Evolutionary conservation across 2,329 filamentous ascomycete species (phyloP), one percentile per base, ranked within the genome.

Genomic region (Venturia pyrina): DNA sequence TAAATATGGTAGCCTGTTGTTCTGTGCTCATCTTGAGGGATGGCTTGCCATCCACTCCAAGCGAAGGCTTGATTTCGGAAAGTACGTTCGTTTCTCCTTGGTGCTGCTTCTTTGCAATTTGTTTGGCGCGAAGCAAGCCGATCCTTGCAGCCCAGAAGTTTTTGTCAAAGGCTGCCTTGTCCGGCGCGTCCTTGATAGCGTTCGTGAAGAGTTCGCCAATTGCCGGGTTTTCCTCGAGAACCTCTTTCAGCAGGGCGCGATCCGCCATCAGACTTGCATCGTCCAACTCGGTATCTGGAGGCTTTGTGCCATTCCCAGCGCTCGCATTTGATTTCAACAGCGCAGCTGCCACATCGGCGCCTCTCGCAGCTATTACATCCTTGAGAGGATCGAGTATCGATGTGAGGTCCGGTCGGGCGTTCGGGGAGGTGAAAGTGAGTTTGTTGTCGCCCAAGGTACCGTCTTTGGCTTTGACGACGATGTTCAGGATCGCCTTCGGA

Each of bases 121-220:
- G 93, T 78, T 97, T 90, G 0, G 93, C 89, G 15, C 95, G 89
- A 40, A 99, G 82, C 41, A 97, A 80, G 74, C 91, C 91, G 60
- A 93, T 85, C 59, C 96, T 85, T 1, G 91, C 91, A 1, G 91
- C 91, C 95, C 95, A 99, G 78, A 99, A 99, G 75, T 97, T 93
- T 1, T 87, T 82, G 70, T 93, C 92, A 75, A 98, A 96, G 57
- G 92, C 88, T 1, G 85, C 85, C 1, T 89, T 87, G 8, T 93
- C 89, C 0, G 93, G 92, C 73, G 96, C 96, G 10, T 90, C 89
- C 64, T 85, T 83, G 24, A 66, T 32, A 0, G 91, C 89, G 73
- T 96, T 91, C 78, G 91, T 88, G 74, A 97, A 97, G 56, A 93
- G 95, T 74, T 90, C 87, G 70, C 89, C 86, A 50, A 99, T 81